phyloP scores from a whole-genome alignment of 495 filamentous ascomycete species.

The Xylaria intraflava region DNA sequence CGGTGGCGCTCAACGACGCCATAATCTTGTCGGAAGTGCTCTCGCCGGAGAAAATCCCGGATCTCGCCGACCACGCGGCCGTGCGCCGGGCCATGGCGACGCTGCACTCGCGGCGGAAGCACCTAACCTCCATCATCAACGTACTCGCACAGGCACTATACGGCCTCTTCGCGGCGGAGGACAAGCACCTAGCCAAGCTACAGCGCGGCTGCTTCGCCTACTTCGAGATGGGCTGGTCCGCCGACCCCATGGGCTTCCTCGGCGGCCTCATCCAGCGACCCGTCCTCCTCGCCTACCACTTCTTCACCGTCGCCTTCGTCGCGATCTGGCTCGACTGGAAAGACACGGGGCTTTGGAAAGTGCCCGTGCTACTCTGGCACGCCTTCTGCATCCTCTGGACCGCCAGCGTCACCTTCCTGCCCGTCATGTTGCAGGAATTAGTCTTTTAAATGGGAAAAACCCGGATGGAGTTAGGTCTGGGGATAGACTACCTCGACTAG shows the following conservation, averaged over 20 bases:
- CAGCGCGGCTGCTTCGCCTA: constrained; percentile 91
- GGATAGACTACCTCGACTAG: not conserved
- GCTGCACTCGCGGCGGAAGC: constrained; percentile 87
- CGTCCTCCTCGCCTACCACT: constrained; percentile 77
- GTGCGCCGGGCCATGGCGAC: constrained; percentile 61
- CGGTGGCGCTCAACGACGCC: constrained; percentile 85
- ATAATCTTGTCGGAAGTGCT: constrained; percentile 67
- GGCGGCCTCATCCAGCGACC: constrained; percentile 78
- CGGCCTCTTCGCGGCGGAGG: constrained; percentile 79
- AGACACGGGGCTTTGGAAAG: constrained; percentile 48
- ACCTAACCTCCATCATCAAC: constrained; percentile 80
- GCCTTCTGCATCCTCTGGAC: constrained; percentile 71
- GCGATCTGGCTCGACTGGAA: constrained; percentile 72
- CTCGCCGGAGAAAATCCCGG: constrained; percentile 56
- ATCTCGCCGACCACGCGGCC: constrained; percentile 55
- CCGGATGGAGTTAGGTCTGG: not conserved
- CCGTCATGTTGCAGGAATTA: constrained; percentile 65
- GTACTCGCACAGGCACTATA: constrained; percentile 93
- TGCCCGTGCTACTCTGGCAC: constrained; percentile 54
- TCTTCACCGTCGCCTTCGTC: constrained; percentile 87
- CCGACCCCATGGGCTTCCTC: constrained; percentile 74
- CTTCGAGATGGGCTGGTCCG: constrained; percentile 71
- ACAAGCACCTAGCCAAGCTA: constrained; percentile 66
- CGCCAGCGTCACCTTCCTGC: constrained; percentile 82
- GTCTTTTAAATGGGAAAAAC: constrained; percentile 1